phyloP scores from a whole-genome alignment of 768 basidiomycete genomes.

The Tricholomella constricta region DNA sequence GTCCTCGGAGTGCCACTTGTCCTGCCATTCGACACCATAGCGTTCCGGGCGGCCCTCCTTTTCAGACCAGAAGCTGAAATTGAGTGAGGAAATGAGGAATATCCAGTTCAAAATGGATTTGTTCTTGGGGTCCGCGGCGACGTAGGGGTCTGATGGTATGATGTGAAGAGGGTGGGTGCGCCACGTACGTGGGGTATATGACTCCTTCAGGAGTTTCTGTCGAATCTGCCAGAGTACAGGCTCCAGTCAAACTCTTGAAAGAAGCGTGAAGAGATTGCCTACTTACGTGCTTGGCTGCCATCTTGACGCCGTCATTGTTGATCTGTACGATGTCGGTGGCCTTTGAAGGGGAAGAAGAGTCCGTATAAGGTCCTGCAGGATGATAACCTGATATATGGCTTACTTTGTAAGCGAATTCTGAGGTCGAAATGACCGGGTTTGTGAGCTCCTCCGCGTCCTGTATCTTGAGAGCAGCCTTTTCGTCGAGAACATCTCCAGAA shows the following conservation, averaged over 20 bases:
- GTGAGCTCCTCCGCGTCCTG: constrained; percentile 21
- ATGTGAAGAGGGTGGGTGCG: constrained; percentile 76
- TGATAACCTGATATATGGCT: constrained; percentile 9
- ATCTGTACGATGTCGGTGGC: constrained; percentile 61
- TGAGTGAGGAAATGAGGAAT: constrained; percentile 82
- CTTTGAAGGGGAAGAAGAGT: constrained; percentile 34
- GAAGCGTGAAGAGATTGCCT: neutral
- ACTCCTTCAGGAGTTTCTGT: constrained; percentile 54
- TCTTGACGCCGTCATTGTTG: constrained; percentile 58
- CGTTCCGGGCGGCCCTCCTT: constrained; percentile 56
- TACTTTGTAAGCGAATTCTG: constrained; percentile 61
- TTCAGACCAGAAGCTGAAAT: constrained; percentile 91
- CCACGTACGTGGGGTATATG: constrained; percentile 83
- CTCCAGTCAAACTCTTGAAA: constrained; percentile 8
- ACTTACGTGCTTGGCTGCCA: constrained; percentile 68
- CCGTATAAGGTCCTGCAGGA: neutral
- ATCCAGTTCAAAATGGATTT: constrained; percentile 77
- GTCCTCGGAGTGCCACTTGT: constrained; percentile 60
- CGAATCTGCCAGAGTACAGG: constrained; percentile 51
- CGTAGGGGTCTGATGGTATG: constrained; percentile 66
- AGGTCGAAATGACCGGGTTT: constrained; percentile 64
- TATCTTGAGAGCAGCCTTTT: constrained; percentile 29
- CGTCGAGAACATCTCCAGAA: constrained; percentile 12
- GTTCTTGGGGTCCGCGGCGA: constrained; percentile 52
- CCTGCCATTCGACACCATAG: constrained; percentile 79